Evolutionary conservation across 106 monocot genomes (phyloP), one percentile per base, ranked within the genome.

Genomic region (Narthecium ossifragum): DNA sequence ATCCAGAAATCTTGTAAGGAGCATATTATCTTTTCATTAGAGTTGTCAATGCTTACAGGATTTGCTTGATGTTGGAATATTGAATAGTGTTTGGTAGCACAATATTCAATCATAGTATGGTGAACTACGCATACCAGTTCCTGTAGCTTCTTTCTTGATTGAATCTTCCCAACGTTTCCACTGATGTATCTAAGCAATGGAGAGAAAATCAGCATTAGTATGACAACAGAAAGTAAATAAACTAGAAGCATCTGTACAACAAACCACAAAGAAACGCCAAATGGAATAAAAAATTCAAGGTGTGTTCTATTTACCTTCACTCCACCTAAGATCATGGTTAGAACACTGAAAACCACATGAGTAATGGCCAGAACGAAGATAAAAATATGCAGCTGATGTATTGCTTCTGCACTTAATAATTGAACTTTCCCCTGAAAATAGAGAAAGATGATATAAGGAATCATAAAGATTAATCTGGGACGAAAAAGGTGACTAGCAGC

Each of bases 91-190:
- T 33, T 24, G 20, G 5, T 40, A 8, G 12, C 6, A 21, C 24
- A 8, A 36, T 23, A 26, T 38, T 46, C 0, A 15, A 28, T 2
- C 28, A 17, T 26, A 31, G 1, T 0, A 9, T 38, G 13, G 40
- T n/a, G n/a, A n/a, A n/a, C n/a, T n/a, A 47, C 5, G 2, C 61
- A 22, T 71, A 86, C 86, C 70, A 67, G 31, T 57, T 81, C 61
- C 43, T 14, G 37, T 32, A 26, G 60, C 59, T 32, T 72, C 24
- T 61, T 71, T 71, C 20, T 78, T 57, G 24, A 86, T 86, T 43
- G 69, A 63, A 47, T 81, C 49, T 68, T 86, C 86, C 86, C 86
- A 86, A 1, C 53, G 63, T 48, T 86, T 81, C 86, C 86, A 86
- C 48, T 72, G 61, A 9, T 37, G 62, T 49, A 86, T 86, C 86